These are phyloP conservation scores for Leucosporidium yakuticum DNA, from an alignment of 768 basidiomycete genomes.

Conservation along the genomic window DNA sequence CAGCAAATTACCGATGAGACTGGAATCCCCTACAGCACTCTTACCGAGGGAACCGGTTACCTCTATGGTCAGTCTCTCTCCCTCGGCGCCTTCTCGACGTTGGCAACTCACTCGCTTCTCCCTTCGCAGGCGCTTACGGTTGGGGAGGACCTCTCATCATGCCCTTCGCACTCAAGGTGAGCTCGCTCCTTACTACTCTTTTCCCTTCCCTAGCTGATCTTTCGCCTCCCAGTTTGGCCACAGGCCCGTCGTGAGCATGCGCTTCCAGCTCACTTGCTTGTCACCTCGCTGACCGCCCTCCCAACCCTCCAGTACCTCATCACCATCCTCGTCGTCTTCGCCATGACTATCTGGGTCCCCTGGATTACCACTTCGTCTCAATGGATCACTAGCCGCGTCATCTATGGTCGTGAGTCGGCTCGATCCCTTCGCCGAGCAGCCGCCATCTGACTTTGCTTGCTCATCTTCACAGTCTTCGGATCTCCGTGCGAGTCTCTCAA, in stretches of 20 bases:
- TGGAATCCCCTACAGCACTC: not conserved
- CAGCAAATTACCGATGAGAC: not conserved
- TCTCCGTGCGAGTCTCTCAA: not conserved
- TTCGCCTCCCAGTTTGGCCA: not conserved
- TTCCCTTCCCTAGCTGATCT: not conserved
- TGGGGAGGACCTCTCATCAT: not conserved
- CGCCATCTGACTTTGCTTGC: not conserved
- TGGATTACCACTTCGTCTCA: not conserved
- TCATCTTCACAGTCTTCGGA: not conserved
- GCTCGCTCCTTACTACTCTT: not conserved
- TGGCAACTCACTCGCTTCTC: no score
- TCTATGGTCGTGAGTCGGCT: not conserved
- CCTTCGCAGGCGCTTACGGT: not conserved
- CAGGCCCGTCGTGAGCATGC: not conserved
- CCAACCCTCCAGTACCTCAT: not conserved
- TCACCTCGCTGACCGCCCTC: no score
- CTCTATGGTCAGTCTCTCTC: not conserved
- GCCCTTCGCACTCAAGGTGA: not conserved
- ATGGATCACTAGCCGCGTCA: constrained; percentile 1
- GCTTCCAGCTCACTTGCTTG: no score
- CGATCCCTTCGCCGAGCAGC: not conserved
- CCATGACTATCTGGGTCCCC: not conserved
- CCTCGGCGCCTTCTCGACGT: no score
- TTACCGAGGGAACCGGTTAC: not conserved
- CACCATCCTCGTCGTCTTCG: not conserved